phyloP scores from a whole-genome alignment of 345 rosid genomes.

The Sapria himalayana region DNA sequence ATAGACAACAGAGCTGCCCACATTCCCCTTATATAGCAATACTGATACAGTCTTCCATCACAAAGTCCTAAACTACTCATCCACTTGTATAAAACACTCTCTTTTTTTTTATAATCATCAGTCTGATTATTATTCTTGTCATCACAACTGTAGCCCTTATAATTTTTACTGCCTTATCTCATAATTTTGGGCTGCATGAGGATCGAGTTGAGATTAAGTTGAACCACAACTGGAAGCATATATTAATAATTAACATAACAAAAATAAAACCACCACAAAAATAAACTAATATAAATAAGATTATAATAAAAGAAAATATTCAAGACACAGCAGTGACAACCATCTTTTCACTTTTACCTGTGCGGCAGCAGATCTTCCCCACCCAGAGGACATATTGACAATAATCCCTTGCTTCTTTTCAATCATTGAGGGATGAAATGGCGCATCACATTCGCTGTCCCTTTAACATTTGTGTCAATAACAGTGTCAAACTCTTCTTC shows the following conservation, averaged over 20 bases:
- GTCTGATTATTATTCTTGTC: too few relatives aligned
- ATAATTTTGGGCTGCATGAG: too few relatives aligned
- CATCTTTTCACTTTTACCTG: constrained; percentile 30
- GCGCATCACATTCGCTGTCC: constrained; percentile 61
- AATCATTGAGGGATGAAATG: constrained; percentile 78
- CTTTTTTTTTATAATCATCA: too few relatives aligned
- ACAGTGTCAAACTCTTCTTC: constrained; percentile 75
- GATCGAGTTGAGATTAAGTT: too few relatives aligned
- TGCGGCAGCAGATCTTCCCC: constrained; percentile 97
- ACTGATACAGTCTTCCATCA: too few relatives aligned
- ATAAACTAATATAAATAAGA: neutral
- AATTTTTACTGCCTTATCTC: too few relatives aligned
- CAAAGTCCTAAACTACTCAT: too few relatives aligned
- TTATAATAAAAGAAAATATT: constrained; percentile 1
- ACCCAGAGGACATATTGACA: constrained; percentile 85
- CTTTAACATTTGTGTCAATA: constrained; percentile 78
- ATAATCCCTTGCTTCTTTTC: constrained; percentile 62
- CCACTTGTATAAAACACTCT: too few relatives aligned
- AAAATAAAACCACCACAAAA: neutral
- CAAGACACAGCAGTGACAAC: constrained; percentile 2
- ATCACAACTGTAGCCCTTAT: too few relatives aligned
- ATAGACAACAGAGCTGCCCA: too few relatives aligned
- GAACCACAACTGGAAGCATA: too few relatives aligned
- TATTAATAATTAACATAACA: neutral
- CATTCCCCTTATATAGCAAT: too few relatives aligned